These are phyloP conservation scores for Aspergillus hortae DNA, from an alignment of 2,329 filamentous ascomycete species.

Conservation along the genomic window DNA sequence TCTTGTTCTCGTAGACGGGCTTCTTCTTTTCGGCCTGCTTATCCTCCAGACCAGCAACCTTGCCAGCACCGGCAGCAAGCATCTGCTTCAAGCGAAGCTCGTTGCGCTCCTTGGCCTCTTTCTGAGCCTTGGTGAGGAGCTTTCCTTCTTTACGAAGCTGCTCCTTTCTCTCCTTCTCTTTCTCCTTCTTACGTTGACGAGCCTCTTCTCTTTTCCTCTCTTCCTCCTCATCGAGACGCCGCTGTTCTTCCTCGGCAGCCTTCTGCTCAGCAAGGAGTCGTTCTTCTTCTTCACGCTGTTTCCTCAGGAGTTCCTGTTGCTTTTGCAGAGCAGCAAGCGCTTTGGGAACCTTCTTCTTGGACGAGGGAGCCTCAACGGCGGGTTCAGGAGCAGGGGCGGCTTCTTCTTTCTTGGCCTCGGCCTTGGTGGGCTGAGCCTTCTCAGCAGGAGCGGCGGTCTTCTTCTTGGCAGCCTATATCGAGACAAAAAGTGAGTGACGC, in stretches of 20 bases:
- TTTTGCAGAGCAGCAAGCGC: slow-evolving; percentile 49
- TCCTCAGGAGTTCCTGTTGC: slow-evolving; percentile 45
- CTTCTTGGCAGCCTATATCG: slow-evolving; percentile 72
- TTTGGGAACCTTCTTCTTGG: slow-evolving; percentile 79
- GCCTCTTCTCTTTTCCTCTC: slow-evolving; percentile 46
- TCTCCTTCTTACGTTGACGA: slow-evolving; percentile 46
- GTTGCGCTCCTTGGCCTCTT: slow-evolving; percentile 45
- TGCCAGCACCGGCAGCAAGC: slow-evolving; percentile 44
- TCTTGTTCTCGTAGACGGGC: slow-evolving; percentile 66
- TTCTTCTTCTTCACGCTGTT: slow-evolving; percentile 46
- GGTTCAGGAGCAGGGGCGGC: slow-evolving; percentile 37
- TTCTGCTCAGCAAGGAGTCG: slow-evolving; percentile 38
- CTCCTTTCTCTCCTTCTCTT: slow-evolving; percentile 50
- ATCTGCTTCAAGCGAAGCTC: slow-evolving; percentile 49
- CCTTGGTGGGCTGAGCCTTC: slow-evolving; percentile 44
- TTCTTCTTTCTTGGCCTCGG: background rate
- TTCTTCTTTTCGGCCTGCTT: slow-evolving; percentile 68
- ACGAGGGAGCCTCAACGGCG: slow-evolving; percentile 23
- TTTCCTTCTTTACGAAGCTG: slow-evolving; percentile 49
- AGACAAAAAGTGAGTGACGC: slow-evolving; percentile 6
- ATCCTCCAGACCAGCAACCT: slow-evolving; percentile 44
- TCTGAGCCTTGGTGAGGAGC: slow-evolving; percentile 48
- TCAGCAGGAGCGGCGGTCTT: slow-evolving; percentile 56
- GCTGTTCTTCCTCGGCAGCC: slow-evolving; percentile 38
- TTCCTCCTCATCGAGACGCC: slow-evolving; percentile 40